Percentiles rank a stretch among this genome's conserved stretches.
phyloP scores from a whole-genome alignment of 345 rosid species.

The Hibiscus mutabilis region DNA sequence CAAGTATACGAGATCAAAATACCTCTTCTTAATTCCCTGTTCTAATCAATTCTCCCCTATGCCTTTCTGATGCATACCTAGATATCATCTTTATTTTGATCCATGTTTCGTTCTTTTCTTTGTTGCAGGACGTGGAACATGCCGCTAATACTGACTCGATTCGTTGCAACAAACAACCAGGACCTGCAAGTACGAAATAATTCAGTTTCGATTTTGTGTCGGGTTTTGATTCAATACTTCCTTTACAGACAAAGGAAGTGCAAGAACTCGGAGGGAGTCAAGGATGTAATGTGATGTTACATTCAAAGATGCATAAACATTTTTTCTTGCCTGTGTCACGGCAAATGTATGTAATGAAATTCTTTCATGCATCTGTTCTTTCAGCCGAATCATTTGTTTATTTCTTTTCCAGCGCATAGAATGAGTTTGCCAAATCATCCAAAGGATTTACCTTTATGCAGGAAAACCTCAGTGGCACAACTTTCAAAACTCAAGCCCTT shows the following conservation, averaged over 20 bases:
- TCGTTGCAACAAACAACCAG: background rate
- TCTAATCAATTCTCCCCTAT: background rate
- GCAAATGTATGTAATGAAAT: background rate
- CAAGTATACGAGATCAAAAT: slow-evolving; percentile 30
- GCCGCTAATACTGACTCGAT: slow-evolving; percentile 25
- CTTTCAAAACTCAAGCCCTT: too few relatives aligned
- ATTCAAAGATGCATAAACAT: background rate
- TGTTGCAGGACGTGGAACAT: slow-evolving; percentile 41
- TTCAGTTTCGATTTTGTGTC: background rate
- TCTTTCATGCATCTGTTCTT: background rate
- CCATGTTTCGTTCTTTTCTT: background rate
- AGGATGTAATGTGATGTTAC: background rate
- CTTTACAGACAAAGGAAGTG: background rate
- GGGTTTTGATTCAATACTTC: background rate
- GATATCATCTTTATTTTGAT: background rate
- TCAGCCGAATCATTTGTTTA: background rate
- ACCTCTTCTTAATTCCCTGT: background rate
- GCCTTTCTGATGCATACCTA: background rate
- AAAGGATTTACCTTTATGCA: too few relatives aligned
- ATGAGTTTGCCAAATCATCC: too few relatives aligned
- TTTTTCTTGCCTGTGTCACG: background rate
- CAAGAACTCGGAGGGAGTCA: background rate
- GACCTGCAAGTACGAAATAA: background rate
- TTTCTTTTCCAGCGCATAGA: background rate
- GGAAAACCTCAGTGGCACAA: too few relatives aligned